phyloP scores from a whole-genome alignment of 2,329 filamentous ascomycete species.

The Bipolaris gigantea region DNA sequence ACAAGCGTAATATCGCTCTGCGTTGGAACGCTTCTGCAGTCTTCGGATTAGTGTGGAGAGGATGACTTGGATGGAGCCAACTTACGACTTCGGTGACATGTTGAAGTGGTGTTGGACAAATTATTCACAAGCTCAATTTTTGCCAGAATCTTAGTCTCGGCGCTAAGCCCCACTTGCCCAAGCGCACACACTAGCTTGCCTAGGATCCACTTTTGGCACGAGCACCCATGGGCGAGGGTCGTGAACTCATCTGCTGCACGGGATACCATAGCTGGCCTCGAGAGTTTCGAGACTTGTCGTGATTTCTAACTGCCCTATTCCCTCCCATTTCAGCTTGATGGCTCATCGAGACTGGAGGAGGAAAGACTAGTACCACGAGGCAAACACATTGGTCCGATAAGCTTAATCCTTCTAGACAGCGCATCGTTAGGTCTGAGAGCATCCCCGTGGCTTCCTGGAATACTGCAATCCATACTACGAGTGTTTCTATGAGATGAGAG shows the following conservation, averaged over 20 bases:
- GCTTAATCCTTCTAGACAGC: no score
- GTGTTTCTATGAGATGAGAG: constrained; percentile 24
- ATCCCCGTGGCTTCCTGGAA: constrained; percentile 13
- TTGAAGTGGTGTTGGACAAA: constrained; percentile 51
- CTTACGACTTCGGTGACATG: constrained; percentile 59
- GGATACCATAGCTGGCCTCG: no score
- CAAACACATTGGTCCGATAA: no score
- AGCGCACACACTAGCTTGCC: neutral
- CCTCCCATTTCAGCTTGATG: no score
- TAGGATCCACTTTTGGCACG: neutral
- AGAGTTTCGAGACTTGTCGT: no score
- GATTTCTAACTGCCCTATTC: no score
- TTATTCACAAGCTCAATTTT: constrained; percentile 40
- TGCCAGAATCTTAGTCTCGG: constrained; percentile 12
- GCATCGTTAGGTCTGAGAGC: neutral
- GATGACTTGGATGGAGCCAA: constrained; percentile 52
- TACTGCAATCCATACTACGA: constrained; percentile 24
- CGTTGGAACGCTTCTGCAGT: constrained; percentile 81
- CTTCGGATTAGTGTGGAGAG: constrained; percentile 44
- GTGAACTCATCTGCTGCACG: neutral
- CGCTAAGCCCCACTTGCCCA: constrained; percentile 7
- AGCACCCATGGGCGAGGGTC: neutral
- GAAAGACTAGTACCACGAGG: no score
- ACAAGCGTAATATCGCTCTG: constrained; percentile 87
- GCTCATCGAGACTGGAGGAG: no score